These are phyloP conservation scores for Stachybotrys chlorohalonatus DNA, from an alignment of 2,329 filamentous ascomycete genomes.

Conservation along the genomic window DNA sequence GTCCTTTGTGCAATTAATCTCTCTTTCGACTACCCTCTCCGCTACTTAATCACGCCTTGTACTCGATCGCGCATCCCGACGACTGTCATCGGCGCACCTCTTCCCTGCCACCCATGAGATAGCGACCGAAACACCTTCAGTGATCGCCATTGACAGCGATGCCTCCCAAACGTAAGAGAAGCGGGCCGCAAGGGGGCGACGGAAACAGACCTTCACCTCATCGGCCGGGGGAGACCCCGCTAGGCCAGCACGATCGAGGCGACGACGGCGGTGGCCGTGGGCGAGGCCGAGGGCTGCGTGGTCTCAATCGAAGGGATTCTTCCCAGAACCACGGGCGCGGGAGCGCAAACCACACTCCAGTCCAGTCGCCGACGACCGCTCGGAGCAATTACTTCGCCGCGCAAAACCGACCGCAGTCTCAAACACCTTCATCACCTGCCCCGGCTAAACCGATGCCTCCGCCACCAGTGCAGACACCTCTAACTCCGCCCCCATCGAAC, in stretches of 20 bases:
- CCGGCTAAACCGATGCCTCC: slow-evolving; percentile 9
- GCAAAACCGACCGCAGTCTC: slow-evolving; percentile 5
- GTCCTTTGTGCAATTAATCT: not conserved
- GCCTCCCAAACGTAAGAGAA: slow-evolving; percentile 53
- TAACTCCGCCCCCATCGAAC: slow-evolving; percentile 27
- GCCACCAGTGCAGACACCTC: slow-evolving; percentile 10
- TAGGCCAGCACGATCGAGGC: slow-evolving; percentile 48
- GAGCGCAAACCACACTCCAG: slow-evolving; percentile 10
- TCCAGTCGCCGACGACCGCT: slow-evolving; percentile 1
- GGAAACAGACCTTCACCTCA: slow-evolving; percentile 51
- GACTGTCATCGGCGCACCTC: not conserved
- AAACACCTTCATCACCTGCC: slow-evolving; percentile 11
- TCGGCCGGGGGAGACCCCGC: slow-evolving; percentile 45
- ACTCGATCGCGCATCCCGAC: slow-evolving; percentile 2
- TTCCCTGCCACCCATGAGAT: slow-evolving; percentile 22
- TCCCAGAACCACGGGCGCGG: slow-evolving; percentile 25
- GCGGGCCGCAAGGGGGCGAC: slow-evolving; percentile 39
- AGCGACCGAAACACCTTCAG: slow-evolving; percentile 10
- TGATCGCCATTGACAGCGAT: slow-evolving; percentile 25
- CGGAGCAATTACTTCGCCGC: not conserved
- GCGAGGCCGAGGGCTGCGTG: slow-evolving; percentile 37
- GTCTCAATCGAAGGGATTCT: slow-evolving; percentile 44
- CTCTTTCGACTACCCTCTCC: not conserved
- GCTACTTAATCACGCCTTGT: not conserved
- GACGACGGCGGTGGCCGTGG: slow-evolving; percentile 35